Evolutionary conservation across 345 rosid species (phyloP), one percentile per base, ranked within the genome.

Genomic region (Eucalyptus brandiana): DNA sequence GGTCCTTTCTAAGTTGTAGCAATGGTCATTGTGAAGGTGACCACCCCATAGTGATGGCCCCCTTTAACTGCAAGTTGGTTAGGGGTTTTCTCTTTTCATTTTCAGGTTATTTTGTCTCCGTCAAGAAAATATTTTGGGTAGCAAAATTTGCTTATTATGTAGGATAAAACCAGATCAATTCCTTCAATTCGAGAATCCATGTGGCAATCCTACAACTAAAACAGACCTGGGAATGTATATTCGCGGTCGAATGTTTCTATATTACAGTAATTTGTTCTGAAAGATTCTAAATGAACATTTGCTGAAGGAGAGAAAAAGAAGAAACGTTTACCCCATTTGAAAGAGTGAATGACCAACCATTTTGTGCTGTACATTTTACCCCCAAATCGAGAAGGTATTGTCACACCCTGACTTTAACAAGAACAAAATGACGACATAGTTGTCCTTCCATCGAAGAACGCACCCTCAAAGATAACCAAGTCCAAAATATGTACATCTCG

Each of bases 1-100:
- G 0, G 5, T 1, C 26, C 0, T 53, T 53, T 0, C 10, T 53
- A 53, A 53, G 26, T 53, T 53, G 34, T 62, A 30, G 69, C 1
- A 1, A 62, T 62, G 34, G 32, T 62, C 34, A 62, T 62, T 14
- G 17, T 28, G 34, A 28, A 30, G 32, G 69, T 0, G 8, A 60
- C 17, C 32, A 3, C 32, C 67, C 26, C 8, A 14, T 30, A 8
- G 40, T 5, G 80, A 67, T 67, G 80, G 23, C 3, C 80, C 23
- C 80, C 80, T 67, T 67, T 4, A 32, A 67, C 12, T 67, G 4
- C 12, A 4, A 32, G 23, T 67, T 37, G 42, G 9, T 16, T 32
- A 8, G 80, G 80, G 42, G 40, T 32, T 67, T 32, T 67, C 80
- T 32, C 80, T 67, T 67, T 67, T n/a, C 23, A 67, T 67, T 17